phyloP scores from a whole-genome alignment of 2,329 filamentous ascomycete genomes.

The Metarhizium sp. region DNA sequence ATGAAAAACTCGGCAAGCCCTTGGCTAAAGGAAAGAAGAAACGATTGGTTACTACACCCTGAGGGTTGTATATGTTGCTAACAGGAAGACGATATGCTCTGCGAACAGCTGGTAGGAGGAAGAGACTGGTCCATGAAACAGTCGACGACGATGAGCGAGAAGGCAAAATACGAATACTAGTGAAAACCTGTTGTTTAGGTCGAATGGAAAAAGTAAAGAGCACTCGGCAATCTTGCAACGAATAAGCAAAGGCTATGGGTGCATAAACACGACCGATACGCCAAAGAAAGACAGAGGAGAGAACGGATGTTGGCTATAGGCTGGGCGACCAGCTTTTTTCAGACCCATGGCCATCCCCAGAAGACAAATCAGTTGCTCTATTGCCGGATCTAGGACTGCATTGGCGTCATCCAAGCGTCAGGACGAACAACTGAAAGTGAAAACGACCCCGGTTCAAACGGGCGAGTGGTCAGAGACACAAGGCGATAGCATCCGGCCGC shows the following conservation, averaged over 20 bases:
- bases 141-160: not conserved
- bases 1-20: not conserved
- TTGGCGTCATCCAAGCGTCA: slow-evolving; percentile 3
- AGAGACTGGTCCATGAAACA: not conserved
- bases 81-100: not conserved
- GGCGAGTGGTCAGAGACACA: slow-evolving; percentile 4
- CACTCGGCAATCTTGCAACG: not conserved
- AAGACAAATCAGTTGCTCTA: not conserved
- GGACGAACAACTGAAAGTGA: slow-evolving; percentile 1
- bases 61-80: not conserved
- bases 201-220: not conserved
- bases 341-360: not conserved
- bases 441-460: slow-evolving; percentile 1
- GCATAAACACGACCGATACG: not conserved
- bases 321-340: not conserved
- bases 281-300: not conserved
- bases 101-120: not conserved
- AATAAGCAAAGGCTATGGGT: not conserved
- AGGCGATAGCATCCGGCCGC: not conserved
- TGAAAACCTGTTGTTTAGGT: not conserved
- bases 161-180: not conserved
- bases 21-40: not conserved
- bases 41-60: slow-evolving; percentile 1
- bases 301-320: not conserved
- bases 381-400: not conserved